These are phyloP conservation scores for Suhomyces choctaworum DNA, from an alignment of 1,139 yeast genomes.

Conservation along the genomic window DNA sequence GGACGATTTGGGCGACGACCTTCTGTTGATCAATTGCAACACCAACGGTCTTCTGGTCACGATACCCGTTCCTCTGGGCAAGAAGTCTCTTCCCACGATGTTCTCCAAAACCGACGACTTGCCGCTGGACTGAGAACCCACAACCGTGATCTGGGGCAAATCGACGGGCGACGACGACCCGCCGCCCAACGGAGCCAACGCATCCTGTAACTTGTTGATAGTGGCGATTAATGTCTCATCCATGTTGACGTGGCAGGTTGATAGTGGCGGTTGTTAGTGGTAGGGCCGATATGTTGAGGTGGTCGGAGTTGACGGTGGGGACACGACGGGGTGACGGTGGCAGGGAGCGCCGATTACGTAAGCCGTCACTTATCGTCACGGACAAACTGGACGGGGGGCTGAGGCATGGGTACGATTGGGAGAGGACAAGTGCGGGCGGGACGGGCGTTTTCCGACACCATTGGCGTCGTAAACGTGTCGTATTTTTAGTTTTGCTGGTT, in stretches of 20 bases:
- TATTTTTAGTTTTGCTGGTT: no score
- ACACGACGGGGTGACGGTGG: constrained; percentile 6
- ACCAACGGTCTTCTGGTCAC: constrained; percentile 79
- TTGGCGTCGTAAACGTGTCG: no score
- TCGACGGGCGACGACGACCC: constrained; percentile 85
- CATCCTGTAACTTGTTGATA: constrained; percentile 90
- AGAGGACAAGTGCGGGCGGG: no score
- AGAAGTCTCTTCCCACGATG: constrained; percentile 73
- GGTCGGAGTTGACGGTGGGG: constrained; percentile 3
- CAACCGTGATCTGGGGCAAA: constrained; percentile 72
- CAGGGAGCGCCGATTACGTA: not conserved
- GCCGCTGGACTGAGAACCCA: constrained; percentile 80
- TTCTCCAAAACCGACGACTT: constrained; percentile 77
- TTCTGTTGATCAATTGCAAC: constrained; percentile 68
- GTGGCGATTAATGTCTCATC: constrained; percentile 88
- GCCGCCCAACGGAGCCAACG: constrained; percentile 90
- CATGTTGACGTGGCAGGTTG: constrained; percentile 42
- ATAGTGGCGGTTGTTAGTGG: constrained; percentile 2
- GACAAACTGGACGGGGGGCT: no score
- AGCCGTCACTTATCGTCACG: no score
- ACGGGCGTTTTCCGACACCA: no score
- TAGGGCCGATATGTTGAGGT: constrained; percentile 4
- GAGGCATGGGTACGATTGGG: no score
- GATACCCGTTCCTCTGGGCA: constrained; percentile 81
- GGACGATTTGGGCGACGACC: constrained; percentile 35